phyloP scores from a whole-genome alignment of 108 stramenopile species.

The Seminavis robusta region DNA sequence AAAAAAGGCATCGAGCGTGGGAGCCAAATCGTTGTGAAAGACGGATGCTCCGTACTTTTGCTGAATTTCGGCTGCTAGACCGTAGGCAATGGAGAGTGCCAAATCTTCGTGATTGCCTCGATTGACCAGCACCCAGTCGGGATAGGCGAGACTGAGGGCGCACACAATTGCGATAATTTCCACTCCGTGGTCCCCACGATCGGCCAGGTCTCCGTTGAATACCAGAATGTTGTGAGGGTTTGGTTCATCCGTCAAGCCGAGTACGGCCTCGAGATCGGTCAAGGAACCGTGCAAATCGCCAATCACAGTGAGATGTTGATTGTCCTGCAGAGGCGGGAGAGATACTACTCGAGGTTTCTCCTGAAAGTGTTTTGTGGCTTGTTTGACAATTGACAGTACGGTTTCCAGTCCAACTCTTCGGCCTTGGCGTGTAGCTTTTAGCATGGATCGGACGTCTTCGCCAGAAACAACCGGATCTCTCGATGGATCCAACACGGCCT shows the following conservation, averaged over 20 bases:
- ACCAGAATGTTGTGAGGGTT: conserved; percentile 11
- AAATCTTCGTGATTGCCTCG: conserved; percentile 49
- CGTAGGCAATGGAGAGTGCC: conserved; percentile 28
- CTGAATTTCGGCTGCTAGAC: conserved; percentile 25
- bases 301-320: conserved; percentile 20
- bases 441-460: conserved; percentile 1
- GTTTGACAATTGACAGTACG: background rate
- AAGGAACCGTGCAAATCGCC: conserved; percentile 45
- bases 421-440: conserved; percentile 8
- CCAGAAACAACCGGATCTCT: background rate
- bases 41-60: conserved; percentile 17
- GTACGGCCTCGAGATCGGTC: conserved; percentile 21
- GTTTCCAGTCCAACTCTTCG: conserved; percentile 8
- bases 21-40: background rate
- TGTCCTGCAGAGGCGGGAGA: background rate
- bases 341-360: background rate
- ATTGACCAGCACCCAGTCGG: conserved; percentile 22
- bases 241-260: conserved; percentile 19
- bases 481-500: too few relatives aligned
- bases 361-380: too few relatives aligned
- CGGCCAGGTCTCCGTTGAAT: conserved; percentile 47
- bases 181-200: conserved; percentile 35
- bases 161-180: conserved; percentile 31
- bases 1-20: conserved; percentile 12
- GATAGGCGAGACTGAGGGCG: conserved; percentile 18